Conservation (phyloP, 371 early-diverging fungal genomes). For the Lichtheimia ramosa region DNA sequence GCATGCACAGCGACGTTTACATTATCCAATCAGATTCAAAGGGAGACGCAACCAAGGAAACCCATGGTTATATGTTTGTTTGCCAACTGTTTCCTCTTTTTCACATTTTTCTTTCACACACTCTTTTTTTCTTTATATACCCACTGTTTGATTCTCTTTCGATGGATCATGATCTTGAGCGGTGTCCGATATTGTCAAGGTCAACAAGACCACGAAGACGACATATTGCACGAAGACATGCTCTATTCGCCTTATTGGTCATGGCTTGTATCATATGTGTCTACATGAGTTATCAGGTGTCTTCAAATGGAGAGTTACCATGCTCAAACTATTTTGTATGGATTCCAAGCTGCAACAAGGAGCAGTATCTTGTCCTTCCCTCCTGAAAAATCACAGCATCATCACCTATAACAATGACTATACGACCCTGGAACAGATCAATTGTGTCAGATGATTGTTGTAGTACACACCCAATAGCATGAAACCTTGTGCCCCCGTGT, state of each 20-base stretch:
- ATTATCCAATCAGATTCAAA: not conserved
- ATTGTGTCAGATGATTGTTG: not conserved
- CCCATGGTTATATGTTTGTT: not conserved
- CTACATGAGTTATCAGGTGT: slow-evolving; percentile 16
- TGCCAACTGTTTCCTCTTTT: slow-evolving; percentile 1
- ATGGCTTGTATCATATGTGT: slow-evolving; percentile 14
- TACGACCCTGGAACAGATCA: not conserved
- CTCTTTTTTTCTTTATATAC: not conserved
- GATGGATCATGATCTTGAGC: slow-evolving; percentile 3
- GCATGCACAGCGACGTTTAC: not conserved
- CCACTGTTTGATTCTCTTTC: not conserved
- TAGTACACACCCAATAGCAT: not conserved
- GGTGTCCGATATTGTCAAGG: not conserved
- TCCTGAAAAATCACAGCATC: not conserved
- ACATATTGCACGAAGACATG: slow-evolving; percentile 4
- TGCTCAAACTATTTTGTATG: slow-evolving; percentile 21
- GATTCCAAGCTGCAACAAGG: slow-evolving; percentile 19
- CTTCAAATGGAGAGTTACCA: slow-evolving; percentile 7
- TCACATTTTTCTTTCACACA: not conserved
- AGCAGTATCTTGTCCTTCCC: slow-evolving; percentile 8
- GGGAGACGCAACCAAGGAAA: not conserved
- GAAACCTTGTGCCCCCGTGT: not conserved
- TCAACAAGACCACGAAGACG: slow-evolving; percentile 8
- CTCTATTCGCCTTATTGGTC: slow-evolving; percentile 12
- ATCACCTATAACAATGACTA: not conserved